These are phyloP conservation scores for Penicillium sp. DNA, from an alignment of 2,329 filamentous ascomycete species.

Conservation along the genomic window DNA sequence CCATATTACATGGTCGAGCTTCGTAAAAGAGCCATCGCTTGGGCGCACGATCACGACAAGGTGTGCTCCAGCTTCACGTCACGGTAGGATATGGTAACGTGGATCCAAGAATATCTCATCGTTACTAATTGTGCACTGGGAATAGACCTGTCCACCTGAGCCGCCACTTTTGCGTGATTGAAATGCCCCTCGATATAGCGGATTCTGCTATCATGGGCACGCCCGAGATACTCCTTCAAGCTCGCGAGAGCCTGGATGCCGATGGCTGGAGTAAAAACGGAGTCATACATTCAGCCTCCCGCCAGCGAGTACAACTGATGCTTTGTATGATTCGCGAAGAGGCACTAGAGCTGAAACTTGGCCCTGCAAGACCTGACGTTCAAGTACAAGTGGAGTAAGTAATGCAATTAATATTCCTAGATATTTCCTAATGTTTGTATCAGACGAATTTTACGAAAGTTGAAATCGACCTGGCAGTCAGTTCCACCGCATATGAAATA, in stretches of 20 bases:
- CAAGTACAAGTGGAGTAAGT: neutral
- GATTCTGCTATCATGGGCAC: constrained; percentile 9
- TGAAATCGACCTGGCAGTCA: constrained; percentile 9
- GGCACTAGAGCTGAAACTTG: constrained; percentile 1
- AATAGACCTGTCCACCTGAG: constrained; percentile 10
- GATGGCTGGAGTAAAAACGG: constrained; percentile 13
- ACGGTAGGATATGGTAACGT: neutral
- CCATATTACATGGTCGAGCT: constrained; percentile 12
- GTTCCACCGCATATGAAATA: constrained; percentile 14
- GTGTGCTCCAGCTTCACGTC: constrained; percentile 10
- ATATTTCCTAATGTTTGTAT: no score
- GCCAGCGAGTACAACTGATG: constrained; percentile 8
- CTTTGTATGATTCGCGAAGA: constrained; percentile 7
- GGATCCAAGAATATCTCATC: neutral
- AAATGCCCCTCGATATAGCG: constrained; percentile 13
- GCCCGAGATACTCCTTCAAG: neutral
- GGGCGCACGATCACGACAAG: constrained; percentile 16
- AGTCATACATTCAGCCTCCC: constrained; percentile 8
- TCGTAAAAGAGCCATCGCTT: constrained; percentile 14
- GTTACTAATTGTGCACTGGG: neutral
- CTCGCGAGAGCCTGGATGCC: constrained; percentile 7
- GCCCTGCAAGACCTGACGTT: neutral
- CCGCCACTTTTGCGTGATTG: constrained; percentile 11
- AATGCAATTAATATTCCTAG: no score
- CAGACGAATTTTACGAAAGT: constrained; percentile 3